phyloP scores from a whole-genome alignment of 495 filamentous ascomycete genomes.

The Penicillium pancosmium region DNA sequence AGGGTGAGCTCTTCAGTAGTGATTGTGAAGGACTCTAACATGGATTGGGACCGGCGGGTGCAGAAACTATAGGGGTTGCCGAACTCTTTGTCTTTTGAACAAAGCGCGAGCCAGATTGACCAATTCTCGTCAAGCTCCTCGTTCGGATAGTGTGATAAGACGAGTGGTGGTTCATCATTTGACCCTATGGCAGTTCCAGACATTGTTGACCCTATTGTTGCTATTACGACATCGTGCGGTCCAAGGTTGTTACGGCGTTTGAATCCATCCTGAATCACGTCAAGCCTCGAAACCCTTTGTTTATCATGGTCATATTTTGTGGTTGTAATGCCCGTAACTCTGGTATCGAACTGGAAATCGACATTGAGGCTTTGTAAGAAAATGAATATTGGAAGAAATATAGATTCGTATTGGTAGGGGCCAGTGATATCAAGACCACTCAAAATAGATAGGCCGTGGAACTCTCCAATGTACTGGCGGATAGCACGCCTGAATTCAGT shows the following conservation, averaged over 20 bases:
- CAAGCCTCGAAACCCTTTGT: not conserved
- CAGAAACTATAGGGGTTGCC: conserved; percentile 42
- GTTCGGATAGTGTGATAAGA: conserved; percentile 25
- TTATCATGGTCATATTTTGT: conserved; percentile 10
- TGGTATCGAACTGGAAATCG: conserved; percentile 43
- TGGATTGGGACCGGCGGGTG: conserved; percentile 28
- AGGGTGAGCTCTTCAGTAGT: conserved; percentile 31
- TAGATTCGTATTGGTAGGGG: conserved; percentile 44
- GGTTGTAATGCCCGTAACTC: conserved; percentile 31
- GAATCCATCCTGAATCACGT: conserved; percentile 12
- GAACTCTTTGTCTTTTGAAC: conserved; percentile 8
- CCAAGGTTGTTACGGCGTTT: conserved; percentile 17
- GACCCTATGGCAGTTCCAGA: conserved; percentile 22
- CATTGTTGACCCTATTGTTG: not conserved
- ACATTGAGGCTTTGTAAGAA: conserved; percentile 42
- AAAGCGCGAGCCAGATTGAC: conserved; percentile 18
- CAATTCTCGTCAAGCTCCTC: conserved; percentile 35
- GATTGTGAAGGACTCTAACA: conserved; percentile 41
- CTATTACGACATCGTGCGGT: not conserved
- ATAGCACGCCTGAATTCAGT: conserved; percentile 38
- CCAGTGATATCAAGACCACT: conserved; percentile 31
- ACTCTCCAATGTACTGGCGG: conserved; percentile 24
- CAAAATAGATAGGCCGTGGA: conserved; percentile 29
- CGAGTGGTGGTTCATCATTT: conserved; percentile 24
- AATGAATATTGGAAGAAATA: conserved; percentile 38